Base-by-base conservation (phyloP, 345 rosid genomes). In the Dovyalis caffra region DNA sequence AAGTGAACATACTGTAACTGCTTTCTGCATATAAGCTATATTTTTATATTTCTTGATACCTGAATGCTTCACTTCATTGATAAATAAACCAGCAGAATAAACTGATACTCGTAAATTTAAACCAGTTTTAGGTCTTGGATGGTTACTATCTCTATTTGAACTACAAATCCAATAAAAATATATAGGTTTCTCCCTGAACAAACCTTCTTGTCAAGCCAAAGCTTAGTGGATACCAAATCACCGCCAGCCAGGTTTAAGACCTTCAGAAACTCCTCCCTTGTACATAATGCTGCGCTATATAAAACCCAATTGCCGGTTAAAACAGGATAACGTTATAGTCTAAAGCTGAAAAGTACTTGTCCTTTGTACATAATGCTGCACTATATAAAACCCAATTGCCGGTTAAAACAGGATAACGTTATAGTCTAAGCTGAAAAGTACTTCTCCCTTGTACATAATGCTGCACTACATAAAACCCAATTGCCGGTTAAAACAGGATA, bases 201-300 rank as follows among this genome's bases (percentile, higher is more conserved):
- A 43, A 83, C 95, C 90, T 90, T 87, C 64, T 63, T 81, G 82
- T 87, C 92, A 37, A 87, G 78, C 60, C 62, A 29, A 53, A 87
- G 83, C 84, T 87, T 86, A 62, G 81, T 77, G 21, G 81, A 67
- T 69, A 87, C 74, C 20, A 84, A 81, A 43, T 88, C 90, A 65
- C 87, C 73, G 43, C 77, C 75, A 15, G 78, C 78, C 78, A 89
- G 78, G 79, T 87, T 87, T 85, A 84, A 66, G 51, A 86, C 89
- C 79, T 78, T 90, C 67, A 84, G 76, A 81, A 89, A 90, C 79
- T 90, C 95, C 73, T 86, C 90, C 63, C 81, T 75, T 18, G 82
- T 74, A 83, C 60, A 66, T 73, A 88, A 76, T 66, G 82, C 90
- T 86, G 88, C 86, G 78, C 92, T 86, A 82, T 53, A 90, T 66